Conservation (phyloP, 2,329 filamentous ascomycete genomes). For the Pestalotiopsis sp. region DNA sequence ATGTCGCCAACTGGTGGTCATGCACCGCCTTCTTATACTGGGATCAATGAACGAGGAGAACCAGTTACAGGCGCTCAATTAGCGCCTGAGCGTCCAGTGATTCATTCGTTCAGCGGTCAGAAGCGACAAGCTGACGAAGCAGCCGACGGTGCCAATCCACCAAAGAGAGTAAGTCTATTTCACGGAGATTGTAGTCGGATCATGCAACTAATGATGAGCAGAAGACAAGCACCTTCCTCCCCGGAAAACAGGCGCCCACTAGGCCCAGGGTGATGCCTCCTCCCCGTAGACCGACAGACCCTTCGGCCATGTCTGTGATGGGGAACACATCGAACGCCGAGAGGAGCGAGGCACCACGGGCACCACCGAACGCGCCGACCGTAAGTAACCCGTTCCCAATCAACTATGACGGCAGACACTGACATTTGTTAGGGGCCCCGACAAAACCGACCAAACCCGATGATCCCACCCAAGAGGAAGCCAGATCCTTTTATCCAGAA, state of each 20-base stretch:
- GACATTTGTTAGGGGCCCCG: not conserved
- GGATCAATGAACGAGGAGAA: constrained; percentile 35
- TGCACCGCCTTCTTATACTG: constrained; percentile 13
- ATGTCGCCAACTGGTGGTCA: constrained; percentile 14
- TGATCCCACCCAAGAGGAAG: constrained; percentile 15
- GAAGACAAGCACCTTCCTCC: constrained; percentile 22
- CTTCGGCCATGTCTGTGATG: constrained; percentile 32
- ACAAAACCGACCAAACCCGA: constrained; percentile 14
- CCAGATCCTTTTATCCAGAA: constrained; percentile 21
- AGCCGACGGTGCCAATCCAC: constrained; percentile 23
- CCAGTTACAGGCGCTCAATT: constrained; percentile 19
- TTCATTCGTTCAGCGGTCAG: constrained; percentile 28
- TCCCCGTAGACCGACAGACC: constrained; percentile 30
- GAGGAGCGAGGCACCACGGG: constrained; percentile 16
- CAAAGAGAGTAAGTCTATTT: constrained; percentile 29
- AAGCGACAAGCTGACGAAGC: constrained; percentile 29
- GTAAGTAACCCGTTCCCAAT: constrained; percentile 22
- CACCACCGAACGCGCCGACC: constrained; percentile 22
- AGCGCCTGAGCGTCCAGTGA: constrained; percentile 31
- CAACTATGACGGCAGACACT: not conserved
- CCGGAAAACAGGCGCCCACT: constrained; percentile 23
- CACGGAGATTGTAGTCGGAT: not conserved
- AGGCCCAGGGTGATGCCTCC: constrained; percentile 28
- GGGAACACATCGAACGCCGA: constrained; percentile 20
- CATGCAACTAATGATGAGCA: constrained; percentile 13